These are phyloP conservation scores for Gnaphalium uliginosum DNA, from an alignment of 129 eudicot genomes.

Conservation along the genomic window DNA sequence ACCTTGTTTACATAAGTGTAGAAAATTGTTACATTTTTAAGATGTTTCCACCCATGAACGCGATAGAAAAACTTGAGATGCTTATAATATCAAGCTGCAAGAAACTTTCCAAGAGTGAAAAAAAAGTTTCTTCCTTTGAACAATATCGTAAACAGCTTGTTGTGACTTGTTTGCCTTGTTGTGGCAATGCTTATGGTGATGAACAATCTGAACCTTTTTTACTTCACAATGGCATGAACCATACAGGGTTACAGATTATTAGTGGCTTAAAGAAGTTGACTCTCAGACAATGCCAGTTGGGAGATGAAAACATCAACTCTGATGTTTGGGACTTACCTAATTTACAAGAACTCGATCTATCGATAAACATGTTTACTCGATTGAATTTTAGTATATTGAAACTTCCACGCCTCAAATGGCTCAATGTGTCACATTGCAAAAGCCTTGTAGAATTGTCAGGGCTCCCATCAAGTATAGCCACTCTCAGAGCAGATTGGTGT, in stretches of 20 bases:
- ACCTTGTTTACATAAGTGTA: background rate
- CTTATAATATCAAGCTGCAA: background rate
- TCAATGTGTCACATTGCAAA: background rate
- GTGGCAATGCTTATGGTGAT: constrained; percentile 1
- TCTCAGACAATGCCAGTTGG: constrained; percentile 7
- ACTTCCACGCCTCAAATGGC: constrained; percentile 24
- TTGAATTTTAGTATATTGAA: background rate
- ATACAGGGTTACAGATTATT: constrained; percentile 9
- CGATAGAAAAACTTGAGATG: background rate
- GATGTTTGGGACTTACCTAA: constrained; percentile 17
- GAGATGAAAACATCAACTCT: constrained; percentile 5
- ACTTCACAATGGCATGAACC: background rate
- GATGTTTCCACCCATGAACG: background rate
- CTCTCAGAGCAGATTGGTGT: constrained; percentile 12
- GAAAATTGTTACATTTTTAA: background rate
- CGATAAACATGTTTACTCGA: background rate
- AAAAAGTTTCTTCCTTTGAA: background rate
- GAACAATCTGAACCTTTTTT: background rate
- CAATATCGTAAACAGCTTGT: background rate
- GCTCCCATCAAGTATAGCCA: constrained; percentile 17
- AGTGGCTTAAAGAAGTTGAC: constrained; percentile 5
- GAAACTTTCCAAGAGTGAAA: background rate
- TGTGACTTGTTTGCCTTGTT: constrained; percentile 7
- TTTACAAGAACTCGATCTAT: constrained; percentile 16
- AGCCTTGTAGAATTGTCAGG: constrained; percentile 15